phyloP scores from a whole-genome alignment of 1,284 basidiomycete species.

The Volvariella surrecta region DNA sequence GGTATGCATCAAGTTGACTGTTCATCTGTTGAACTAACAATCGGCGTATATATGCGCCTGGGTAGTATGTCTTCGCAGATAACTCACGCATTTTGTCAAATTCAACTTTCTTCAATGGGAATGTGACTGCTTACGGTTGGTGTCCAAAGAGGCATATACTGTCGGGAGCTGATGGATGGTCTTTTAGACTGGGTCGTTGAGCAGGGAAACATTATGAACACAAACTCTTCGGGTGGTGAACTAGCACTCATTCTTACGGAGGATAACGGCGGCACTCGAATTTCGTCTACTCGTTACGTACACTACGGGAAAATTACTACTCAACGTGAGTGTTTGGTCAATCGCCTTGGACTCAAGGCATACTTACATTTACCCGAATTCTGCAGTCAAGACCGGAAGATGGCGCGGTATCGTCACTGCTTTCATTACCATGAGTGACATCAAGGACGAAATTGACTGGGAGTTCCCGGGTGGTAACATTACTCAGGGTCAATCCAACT shows the following conservation, averaged over 20 bases:
- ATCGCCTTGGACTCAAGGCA: slow-evolving; percentile 1
- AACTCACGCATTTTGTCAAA: slow-evolving; percentile 62
- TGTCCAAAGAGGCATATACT: slow-evolving; percentile 6
- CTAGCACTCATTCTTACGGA: slow-evolving; percentile 60
- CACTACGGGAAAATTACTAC: slow-evolving; percentile 77
- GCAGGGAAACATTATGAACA: slow-evolving; percentile 56
- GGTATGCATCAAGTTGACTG: slow-evolving; percentile 32
- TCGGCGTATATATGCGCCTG: neutral
- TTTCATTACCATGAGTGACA: slow-evolving; percentile 79
- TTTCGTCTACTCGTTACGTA: slow-evolving; percentile 75
- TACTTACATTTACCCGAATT: slow-evolving; percentile 5
- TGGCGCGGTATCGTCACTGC: slow-evolving; percentile 76
- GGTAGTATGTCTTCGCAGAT: slow-evolving; percentile 55
- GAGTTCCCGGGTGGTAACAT: slow-evolving; percentile 64
- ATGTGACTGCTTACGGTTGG: slow-evolving; percentile 51
- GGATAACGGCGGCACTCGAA: slow-evolving; percentile 61
- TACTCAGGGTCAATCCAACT: slow-evolving; percentile 66
- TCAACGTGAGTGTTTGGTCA: slow-evolving; percentile 36
- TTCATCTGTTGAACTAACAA: neutral
- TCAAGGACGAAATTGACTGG: slow-evolving; percentile 86
- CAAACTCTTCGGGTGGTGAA: slow-evolving; percentile 51
- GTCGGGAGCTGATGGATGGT: neutral
- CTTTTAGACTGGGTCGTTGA: slow-evolving; percentile 62
- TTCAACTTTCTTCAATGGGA: slow-evolving; percentile 61
- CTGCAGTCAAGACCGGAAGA: slow-evolving; percentile 55